phyloP scores from a whole-genome alignment of 495 filamentous ascomycete genomes.

The Penicillium steckii region DNA sequence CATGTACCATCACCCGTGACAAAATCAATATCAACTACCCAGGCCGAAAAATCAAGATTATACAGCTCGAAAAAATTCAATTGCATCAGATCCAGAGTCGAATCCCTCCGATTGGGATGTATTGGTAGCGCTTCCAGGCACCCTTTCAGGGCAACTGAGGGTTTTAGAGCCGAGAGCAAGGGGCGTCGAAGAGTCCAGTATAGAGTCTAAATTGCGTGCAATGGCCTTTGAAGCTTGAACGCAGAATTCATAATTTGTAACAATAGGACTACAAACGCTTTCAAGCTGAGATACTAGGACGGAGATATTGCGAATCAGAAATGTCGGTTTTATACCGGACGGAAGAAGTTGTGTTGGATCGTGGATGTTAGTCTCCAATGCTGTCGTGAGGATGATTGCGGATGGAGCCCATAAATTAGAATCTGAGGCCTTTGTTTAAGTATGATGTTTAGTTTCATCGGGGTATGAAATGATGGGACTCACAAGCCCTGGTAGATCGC shows the following conservation, averaged over 20 bases:
- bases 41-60: slow-evolving; percentile 1
- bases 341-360: slow-evolving; percentile 8
- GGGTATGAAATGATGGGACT: not conserved
- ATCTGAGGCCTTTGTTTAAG: slow-evolving; percentile 4
- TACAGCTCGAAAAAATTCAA: not conserved
- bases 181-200: slow-evolving; percentile 6
- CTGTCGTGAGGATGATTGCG: slow-evolving; percentile 8
- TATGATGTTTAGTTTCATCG: too few relatives aligned
- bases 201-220: slow-evolving; percentile 15
- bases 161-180: not conserved
- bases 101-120: not conserved
- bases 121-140: not conserved
- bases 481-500: slow-evolving; percentile 19
- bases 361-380: slow-evolving; percentile 9
- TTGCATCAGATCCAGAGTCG: not conserved
- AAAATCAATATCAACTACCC: slow-evolving; percentile 2
- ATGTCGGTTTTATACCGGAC: slow-evolving; percentile 10
- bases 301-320: slow-evolving; percentile 18
- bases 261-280: slow-evolving; percentile 12
- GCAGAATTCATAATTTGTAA: slow-evolving; percentile 18
- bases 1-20: not conserved
- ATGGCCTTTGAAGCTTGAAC: slow-evolving; percentile 19
- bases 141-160: not conserved
- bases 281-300: slow-evolving; percentile 18
- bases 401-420: slow-evolving; percentile 15